These are phyloP conservation scores for Populus davidiana DNA, from an alignment of 345 rosid species.

Conservation along the genomic window DNA sequence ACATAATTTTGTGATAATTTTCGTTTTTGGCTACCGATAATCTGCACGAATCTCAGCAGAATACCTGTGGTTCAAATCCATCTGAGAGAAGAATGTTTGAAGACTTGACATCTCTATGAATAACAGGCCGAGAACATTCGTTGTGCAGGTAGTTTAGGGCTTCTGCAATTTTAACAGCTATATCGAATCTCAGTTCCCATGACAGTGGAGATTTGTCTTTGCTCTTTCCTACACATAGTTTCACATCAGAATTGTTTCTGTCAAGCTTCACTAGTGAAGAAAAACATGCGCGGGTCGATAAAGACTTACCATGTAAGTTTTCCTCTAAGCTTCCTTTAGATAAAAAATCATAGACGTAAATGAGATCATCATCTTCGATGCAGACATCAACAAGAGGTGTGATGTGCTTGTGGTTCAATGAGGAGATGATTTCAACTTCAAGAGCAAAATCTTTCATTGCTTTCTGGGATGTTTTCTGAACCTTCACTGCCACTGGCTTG, in stretches of 20 bases:
- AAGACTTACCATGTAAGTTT: constrained; percentile 59
- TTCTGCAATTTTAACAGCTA: constrained; percentile 69
- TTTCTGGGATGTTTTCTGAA: constrained; percentile 55
- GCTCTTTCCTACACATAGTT: constrained; percentile 26
- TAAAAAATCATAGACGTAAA: constrained; percentile 70
- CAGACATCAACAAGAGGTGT: constrained; percentile 67
- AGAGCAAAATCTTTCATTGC: constrained; percentile 63
- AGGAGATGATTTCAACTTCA: constrained; percentile 72
- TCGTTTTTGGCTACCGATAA: neutral
- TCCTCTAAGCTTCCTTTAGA: constrained; percentile 78
- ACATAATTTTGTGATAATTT: neutral
- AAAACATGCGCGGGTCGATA: neutral
- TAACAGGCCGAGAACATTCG: constrained; percentile 63
- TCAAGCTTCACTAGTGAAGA: neutral
- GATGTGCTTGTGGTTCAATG: constrained; percentile 58
- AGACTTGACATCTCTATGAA: constrained; percentile 89
- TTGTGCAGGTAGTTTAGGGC: constrained; percentile 70
- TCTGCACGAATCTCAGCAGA: neutral
- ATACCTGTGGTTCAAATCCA: constrained; percentile 73
- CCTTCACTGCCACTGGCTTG: constrained; percentile 65
- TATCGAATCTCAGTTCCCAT: constrained; percentile 62
- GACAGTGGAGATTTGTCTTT: constrained; percentile 37
- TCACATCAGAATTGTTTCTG: constrained; percentile 10
- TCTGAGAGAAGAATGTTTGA: constrained; percentile 84
- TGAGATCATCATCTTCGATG: constrained; percentile 43